phyloP scores from a whole-genome alignment of 2,329 filamentous ascomycete species.

The Epicoccum sorghinum region DNA sequence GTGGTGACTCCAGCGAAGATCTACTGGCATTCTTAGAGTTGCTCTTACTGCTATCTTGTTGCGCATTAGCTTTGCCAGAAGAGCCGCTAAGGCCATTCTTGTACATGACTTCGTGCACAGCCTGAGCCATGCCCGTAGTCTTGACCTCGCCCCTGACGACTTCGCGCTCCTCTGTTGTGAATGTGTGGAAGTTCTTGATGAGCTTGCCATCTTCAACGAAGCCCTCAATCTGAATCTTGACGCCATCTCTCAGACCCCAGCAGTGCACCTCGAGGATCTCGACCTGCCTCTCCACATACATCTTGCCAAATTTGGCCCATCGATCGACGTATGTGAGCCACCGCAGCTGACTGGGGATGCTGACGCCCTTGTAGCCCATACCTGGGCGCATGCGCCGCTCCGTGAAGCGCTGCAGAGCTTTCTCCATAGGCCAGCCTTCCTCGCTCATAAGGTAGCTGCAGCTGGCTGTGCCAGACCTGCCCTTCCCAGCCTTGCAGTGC shows the following conservation, averaged over 20 bases:
- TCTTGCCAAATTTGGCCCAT: slow-evolving; percentile 78
- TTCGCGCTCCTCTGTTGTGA: slow-evolving; percentile 72
- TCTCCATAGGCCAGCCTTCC: slow-evolving; percentile 70
- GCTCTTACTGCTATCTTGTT: slow-evolving; percentile 16
- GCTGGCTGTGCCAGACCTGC: slow-evolving; percentile 83
- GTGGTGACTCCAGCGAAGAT: slow-evolving; percentile 22
- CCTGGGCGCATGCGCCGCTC: slow-evolving; percentile 85
- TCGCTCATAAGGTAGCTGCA: slow-evolving; percentile 92
- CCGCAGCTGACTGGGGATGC: slow-evolving; percentile 88
- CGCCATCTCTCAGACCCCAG: slow-evolving; percentile 85
- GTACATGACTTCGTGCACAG: slow-evolving; percentile 54
- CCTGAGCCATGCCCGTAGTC: slow-evolving; percentile 51
- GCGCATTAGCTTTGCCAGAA: slow-evolving; percentile 24
- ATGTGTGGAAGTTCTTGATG: slow-evolving; percentile 84
- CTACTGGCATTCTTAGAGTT: slow-evolving; percentile 30
- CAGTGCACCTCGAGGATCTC: slow-evolving; percentile 89
- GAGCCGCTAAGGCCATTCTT: slow-evolving; percentile 42
- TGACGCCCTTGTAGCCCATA: slow-evolving; percentile 82
- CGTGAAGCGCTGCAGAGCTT: slow-evolving; percentile 73
- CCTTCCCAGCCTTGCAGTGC: slow-evolving; percentile 97
- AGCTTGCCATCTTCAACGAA: slow-evolving; percentile 87
- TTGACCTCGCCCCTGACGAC: slow-evolving; percentile 64
- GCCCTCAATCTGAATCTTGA: slow-evolving; percentile 85
- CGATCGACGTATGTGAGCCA: slow-evolving; percentile 89
- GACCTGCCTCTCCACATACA: slow-evolving; percentile 80